Evolutionary conservation across 177 flowering plant species (phyloP), one percentile per base, ranked within the genome.

Genomic region (Tripterygium wilfordii): DNA sequence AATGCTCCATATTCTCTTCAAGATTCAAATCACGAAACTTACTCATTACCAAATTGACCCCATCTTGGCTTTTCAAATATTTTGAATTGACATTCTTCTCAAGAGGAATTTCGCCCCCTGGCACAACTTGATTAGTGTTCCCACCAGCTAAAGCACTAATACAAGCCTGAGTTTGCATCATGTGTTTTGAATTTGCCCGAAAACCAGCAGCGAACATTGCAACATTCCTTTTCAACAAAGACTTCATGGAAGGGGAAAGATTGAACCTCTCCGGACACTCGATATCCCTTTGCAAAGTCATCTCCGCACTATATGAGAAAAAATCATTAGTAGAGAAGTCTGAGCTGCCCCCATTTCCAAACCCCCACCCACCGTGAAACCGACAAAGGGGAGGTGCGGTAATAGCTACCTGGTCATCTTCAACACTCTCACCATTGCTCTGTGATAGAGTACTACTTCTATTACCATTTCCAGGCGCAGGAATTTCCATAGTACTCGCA

Each of bases 291-390:
- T 63, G 71, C 55, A n/a, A n/a, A n/a, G n/a, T n/a, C n/a, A 69
- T 40, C 36, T 76, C 83, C 15, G 74, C 54, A 19, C 68, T 56
- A 46, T 45, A 57, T 0, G 82, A 66, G 37, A 60, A 57, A 13
- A 69, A 51, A 25, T 67, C 81, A 65, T 62, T 69, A 37, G 48
- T 53, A 2, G 82, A 59, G 40, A 68, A 60, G 43, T 78, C 92
- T 17, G 72, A 56, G 45, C 58, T 60, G 9, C 74, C 76, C 2
- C 74, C 73, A 69, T 66, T 76, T 28, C 85, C 89, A 76, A 77
- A 86, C 4, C 95, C 92, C 89, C 85, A 84, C 26, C 89, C 88
- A 27, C 83, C 79, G 68, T 82, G 89, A 56, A 83, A 84, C 70
- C 74, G 66, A 54, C 88, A 80, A 20, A 77, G 41, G 0, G 73